Evolutionary conservation across 31 red algal species (phyloP).

Genomic region (Odonthalia washingtoniensis): DNA sequence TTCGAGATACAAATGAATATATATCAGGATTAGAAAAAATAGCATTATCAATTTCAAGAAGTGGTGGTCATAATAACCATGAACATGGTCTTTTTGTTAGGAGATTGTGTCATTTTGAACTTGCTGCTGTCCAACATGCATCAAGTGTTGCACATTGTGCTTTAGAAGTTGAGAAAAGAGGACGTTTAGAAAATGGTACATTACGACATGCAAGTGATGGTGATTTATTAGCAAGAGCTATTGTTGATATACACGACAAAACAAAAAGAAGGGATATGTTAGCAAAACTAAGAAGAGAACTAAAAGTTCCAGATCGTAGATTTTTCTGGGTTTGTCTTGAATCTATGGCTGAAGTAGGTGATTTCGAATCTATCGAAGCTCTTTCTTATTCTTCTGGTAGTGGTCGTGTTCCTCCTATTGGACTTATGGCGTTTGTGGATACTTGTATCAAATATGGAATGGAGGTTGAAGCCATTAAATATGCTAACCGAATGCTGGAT

Average conservation of each 20-base stretch:
- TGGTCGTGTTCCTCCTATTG: slow-evolving; percentile 73
- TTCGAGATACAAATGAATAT: slow-evolving; percentile 44
- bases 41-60: slow-evolving; percentile 32
- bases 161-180: slow-evolving; percentile 67
- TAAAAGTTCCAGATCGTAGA: slow-evolving; percentile 64
- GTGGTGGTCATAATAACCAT: slow-evolving; percentile 34
- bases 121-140: slow-evolving; percentile 75
- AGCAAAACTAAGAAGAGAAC: slow-evolving; percentile 52
- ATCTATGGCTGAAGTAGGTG: slow-evolving; percentile 70
- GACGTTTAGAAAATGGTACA: slow-evolving; percentile 44
- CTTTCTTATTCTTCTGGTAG: slow-evolving; percentile 52
- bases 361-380: slow-evolving; percentile 60
- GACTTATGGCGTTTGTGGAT: slow-evolving; percentile 76
- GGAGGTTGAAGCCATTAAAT: slow-evolving; percentile 76
- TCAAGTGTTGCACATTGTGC: slow-evolving; percentile 53
- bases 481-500: slow-evolving; percentile 62
- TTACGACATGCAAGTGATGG: slow-evolving; percentile 61
- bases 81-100: too few relatives aligned
- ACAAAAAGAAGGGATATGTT: slow-evolving; percentile 41
- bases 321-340: slow-evolving; percentile 74
- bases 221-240: slow-evolving; percentile 49
- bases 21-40: slow-evolving; percentile 52
- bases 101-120: slow-evolving; percentile 54
- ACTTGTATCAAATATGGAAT: slow-evolving; percentile 65
- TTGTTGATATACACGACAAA: slow-evolving; percentile 44